Evolutionary conservation across 345 rosid genomes (phyloP), one percentile per base, ranked within the genome.

Genomic region (Citrus reticulata): DNA sequence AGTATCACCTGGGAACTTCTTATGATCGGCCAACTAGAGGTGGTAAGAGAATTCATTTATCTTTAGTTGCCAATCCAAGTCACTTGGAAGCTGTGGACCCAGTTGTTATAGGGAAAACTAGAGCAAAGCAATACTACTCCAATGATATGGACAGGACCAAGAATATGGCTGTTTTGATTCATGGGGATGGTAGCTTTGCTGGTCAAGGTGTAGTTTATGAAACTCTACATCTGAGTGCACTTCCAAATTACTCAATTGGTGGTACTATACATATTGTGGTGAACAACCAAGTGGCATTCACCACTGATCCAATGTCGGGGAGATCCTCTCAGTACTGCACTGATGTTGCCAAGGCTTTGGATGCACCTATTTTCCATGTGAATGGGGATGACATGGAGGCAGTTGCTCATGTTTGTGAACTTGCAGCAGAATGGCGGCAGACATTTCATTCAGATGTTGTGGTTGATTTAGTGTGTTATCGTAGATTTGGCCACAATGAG

Each of bases 181-280:
- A 93, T 75, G 97, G 97, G 20, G 97, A 93, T 88, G 97, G 97
- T 58, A 93, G 95, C 82, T 93, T 93, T 84, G 95, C 97, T 6
- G 97, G 95, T 34, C 97, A 93, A 84, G 97, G 97, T 70, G 97
- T 93, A 17, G 95, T 93, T 0, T 93, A 93, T 83, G 95, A 93
- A 80, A 93, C 93, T 78, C 88, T 93, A 13, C 97, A 93, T 90
- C 91, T 93, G 68, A 93, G 95, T 82, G 97, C 97, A n/a, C 90
- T 93, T 79, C 94, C 95, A 67, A 93, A 86, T 84, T 91, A 93
- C 83, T 68, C 87, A 24, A 91, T 95, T 2, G 95, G 97, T 75
- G 97, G 95, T 25, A 93, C 97, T 27, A 89, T 93, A 64, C 97
- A 93, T 79, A 88, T 91, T 75, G 97, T 93, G 65, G 97, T 93